phyloP scores from a whole-genome alignment of 129 eudicot genomes.

The Arctium minus region DNA sequence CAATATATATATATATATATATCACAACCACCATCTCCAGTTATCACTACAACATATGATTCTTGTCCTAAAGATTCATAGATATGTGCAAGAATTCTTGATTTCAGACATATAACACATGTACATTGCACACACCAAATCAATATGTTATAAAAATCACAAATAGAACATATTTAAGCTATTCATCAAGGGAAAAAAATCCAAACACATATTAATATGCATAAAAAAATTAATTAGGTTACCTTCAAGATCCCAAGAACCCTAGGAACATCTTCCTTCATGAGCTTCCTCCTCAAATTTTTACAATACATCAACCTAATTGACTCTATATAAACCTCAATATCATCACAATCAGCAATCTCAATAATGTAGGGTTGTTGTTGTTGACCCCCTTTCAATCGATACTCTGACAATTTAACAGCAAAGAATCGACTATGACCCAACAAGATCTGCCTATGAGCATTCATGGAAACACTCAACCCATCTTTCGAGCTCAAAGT shows the following conservation, averaged over 20 bases:
- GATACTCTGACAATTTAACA: slow-evolving; percentile 36
- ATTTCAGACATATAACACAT: slow-evolving; percentile 5
- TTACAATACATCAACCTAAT: slow-evolving; percentile 79
- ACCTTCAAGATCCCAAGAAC: slow-evolving; percentile 93
- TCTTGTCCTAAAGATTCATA: background rate
- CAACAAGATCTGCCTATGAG: slow-evolving; percentile 73
- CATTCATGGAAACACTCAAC: slow-evolving; percentile 51
- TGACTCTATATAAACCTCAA: slow-evolving; percentile 80
- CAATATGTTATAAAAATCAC: background rate
- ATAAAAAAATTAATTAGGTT: background rate
- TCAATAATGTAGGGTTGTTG: slow-evolving; percentile 45
- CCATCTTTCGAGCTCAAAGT: slow-evolving; percentile 73
- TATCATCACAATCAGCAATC: slow-evolving; percentile 88
- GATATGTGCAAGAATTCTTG: background rate
- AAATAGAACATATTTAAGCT: slow-evolving; percentile 1
- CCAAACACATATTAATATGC: background rate
- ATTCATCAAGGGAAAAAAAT: background rate
- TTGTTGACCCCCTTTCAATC: slow-evolving; percentile 39
- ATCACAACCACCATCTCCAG: background rate
- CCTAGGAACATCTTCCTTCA: slow-evolving; percentile 74
- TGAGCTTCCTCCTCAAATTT: slow-evolving; percentile 75
- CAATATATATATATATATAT: too few species aligned
- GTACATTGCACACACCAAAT: background rate
- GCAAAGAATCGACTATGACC: slow-evolving; percentile 73
- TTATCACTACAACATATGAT: background rate